A percentile compares a stretch with the other conserved stretches of the same genome.
phyloP scores from a whole-genome alignment of 2,329 filamentous ascomycete species.

The Dendrostoma leiphaemia region DNA sequence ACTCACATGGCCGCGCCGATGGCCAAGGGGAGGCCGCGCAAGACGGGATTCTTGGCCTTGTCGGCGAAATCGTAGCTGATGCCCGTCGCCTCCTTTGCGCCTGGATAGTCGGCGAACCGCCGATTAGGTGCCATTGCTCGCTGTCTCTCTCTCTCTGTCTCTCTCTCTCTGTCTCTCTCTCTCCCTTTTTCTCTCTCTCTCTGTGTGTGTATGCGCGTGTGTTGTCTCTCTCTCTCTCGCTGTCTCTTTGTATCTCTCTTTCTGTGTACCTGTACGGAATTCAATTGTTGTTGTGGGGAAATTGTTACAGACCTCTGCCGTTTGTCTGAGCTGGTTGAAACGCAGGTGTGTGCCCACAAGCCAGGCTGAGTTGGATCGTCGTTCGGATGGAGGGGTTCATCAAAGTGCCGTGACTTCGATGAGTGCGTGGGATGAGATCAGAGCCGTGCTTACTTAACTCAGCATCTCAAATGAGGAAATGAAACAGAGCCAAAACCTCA shows the following conservation, averaged over 20 bases:
- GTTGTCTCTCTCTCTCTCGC: not conserved
- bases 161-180: too few relatives aligned
- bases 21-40: conserved; percentile 64
- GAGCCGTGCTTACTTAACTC: not conserved
- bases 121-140: conserved; percentile 7
- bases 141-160: not conserved
- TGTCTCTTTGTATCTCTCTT: too few relatives aligned
- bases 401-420: not conserved
- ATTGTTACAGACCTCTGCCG: too few relatives aligned
- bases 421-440: not conserved
- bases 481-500: not conserved
- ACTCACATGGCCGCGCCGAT: conserved; percentile 41
- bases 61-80: conserved; percentile 27
- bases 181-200: not conserved
- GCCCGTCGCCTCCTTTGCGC: conserved; percentile 35
- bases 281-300: too few relatives aligned
- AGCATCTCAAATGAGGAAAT: not conserved
- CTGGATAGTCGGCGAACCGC: conserved; percentile 43
- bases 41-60: conserved; percentile 63
- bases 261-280: too few relatives aligned
- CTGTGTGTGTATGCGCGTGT: too few relatives aligned
- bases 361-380: too few relatives aligned
- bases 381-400: too few relatives aligned
- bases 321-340: too few relatives aligned
- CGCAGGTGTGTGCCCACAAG: too few relatives aligned